Conservation (phyloP, 1,139 yeast species). For the Kodamaea derodonti region DNA sequence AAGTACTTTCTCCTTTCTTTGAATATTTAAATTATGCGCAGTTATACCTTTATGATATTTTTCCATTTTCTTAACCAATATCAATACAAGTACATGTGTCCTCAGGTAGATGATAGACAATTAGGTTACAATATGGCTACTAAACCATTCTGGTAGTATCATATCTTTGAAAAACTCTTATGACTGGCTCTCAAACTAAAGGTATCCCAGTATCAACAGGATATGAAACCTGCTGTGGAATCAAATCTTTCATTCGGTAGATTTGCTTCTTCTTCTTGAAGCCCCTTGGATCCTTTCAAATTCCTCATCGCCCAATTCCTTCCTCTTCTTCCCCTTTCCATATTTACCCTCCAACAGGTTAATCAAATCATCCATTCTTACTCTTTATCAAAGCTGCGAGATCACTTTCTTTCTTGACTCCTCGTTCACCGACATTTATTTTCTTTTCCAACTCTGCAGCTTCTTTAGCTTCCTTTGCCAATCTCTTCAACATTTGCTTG, state of each 20-base stretch:
- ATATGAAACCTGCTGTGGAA: no score
- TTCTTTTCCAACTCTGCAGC: conserved; percentile 59
- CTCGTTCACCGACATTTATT: no score
- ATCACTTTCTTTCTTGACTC: conserved; percentile 35
- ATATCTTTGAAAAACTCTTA: no score
- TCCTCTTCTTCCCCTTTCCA: background rate
- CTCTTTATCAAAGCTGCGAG: conserved; percentile 50
- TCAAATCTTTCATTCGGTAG: background rate
- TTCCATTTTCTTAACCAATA: no score
- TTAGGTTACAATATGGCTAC: background rate
- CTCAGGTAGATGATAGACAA: no score
- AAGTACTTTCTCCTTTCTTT: no score
- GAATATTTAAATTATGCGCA: no score
- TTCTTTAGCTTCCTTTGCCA: conserved; percentile 61
- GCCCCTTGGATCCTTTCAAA: conserved; percentile 1
- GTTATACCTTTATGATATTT: no score
- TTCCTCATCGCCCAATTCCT: conserved; percentile 1
- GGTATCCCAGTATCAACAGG: no score
- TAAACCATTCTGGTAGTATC: no score
- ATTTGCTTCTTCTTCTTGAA: background rate
- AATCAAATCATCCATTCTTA: conserved; percentile 30
- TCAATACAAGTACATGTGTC: no score
- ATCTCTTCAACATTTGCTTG: conserved; percentile 41
- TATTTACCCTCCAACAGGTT: conserved; percentile 1
- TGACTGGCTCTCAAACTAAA: no score